phyloP scores from a whole-genome alignment of 2,329 filamentous ascomycete genomes.

The Raffaelea arxii region DNA sequence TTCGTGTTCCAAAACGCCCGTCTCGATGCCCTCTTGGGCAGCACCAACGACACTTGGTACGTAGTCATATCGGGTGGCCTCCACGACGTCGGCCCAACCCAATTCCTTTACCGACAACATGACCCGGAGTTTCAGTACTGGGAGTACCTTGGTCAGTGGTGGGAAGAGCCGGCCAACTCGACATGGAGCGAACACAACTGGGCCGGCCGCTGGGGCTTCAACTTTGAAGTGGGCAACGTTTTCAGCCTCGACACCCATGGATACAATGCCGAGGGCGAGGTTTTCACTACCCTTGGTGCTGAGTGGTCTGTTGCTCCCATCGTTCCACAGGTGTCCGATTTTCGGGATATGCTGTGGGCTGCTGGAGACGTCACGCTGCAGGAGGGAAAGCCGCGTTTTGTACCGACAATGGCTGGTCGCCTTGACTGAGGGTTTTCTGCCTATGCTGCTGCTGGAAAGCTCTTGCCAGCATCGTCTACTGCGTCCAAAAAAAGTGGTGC shows the following conservation, averaged over 20 bases:
- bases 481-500: neutral
- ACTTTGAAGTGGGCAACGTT: constrained; percentile 2
- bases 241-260: constrained; percentile 1
- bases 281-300: neutral
- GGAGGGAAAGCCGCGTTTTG: neutral
- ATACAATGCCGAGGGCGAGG: neutral
- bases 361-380: neutral
- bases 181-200: constrained; percentile 2
- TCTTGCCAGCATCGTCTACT: neutral
- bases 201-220: constrained; percentile 5
- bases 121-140: constrained; percentile 3
- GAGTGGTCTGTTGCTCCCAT: constrained; percentile 2
- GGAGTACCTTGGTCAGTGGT: constrained; percentile 3
- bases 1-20: constrained; percentile 3
- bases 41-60: neutral
- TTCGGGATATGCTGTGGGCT: constrained; percentile 2
- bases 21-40: neutral
- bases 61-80: constrained; percentile 1
- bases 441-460: constrained; percentile 1
- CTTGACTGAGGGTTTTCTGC: constrained; percentile 2
- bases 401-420: constrained; percentile 1
- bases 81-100: neutral
- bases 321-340: constrained; percentile 3
- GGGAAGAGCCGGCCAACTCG: neutral
- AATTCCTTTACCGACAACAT: constrained; percentile 3